Conservation (phyloP, 140 eudicot genomes). For the Bidens hawaiensis region DNA sequence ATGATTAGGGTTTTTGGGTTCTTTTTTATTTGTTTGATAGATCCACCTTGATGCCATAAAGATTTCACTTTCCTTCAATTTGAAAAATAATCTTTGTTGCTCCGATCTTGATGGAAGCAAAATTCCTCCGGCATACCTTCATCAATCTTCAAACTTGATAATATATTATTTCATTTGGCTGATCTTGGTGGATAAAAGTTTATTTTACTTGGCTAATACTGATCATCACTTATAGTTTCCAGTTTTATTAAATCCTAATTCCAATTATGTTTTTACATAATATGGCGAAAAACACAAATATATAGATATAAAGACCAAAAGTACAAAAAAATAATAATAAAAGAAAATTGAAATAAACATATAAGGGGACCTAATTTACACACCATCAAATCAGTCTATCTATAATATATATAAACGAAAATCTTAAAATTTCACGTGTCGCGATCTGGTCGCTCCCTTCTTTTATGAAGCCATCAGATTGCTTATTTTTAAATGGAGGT, state of each 20-base stretch:
- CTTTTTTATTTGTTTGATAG: background rate
- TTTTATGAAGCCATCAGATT: too few relatives aligned
- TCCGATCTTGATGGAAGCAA: too few relatives aligned
- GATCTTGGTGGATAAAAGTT: too few relatives aligned
- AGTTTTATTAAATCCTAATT: constrained; percentile 1
- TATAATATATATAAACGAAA: too few relatives aligned
- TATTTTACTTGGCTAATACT: background rate
- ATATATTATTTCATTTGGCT: background rate
- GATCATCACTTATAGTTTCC: background rate
- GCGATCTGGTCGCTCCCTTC: too few relatives aligned
- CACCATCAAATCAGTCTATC: background rate
- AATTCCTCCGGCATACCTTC: background rate
- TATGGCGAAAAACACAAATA: background rate
- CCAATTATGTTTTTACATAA: background rate
- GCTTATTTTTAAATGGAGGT: too few relatives aligned
- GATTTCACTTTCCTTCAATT: background rate
- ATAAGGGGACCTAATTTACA: background rate
- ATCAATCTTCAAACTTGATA: background rate
- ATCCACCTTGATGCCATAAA: constrained; percentile 7
- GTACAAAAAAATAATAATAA: too few relatives aligned
- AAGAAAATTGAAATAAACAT: background rate
- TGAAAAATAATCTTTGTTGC: background rate
- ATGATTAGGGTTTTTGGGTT: constrained; percentile 16
- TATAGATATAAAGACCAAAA: background rate
- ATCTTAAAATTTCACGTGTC: too few relatives aligned